Conservation (phyloP, 495 filamentous ascomycete genomes). For the Terfezia boudieri region DNA sequence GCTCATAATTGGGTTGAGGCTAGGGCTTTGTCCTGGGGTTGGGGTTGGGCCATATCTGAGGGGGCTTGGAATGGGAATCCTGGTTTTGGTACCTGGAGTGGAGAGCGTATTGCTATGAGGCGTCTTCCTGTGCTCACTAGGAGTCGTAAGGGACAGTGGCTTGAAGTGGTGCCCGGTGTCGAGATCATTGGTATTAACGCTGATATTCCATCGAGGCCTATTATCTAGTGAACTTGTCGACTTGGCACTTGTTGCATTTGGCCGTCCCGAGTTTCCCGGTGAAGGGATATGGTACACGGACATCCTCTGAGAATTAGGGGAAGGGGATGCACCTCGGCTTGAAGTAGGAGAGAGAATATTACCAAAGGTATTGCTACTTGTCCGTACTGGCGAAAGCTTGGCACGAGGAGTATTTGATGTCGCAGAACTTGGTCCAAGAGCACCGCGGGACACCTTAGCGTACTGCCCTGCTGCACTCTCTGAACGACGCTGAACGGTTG, state of each 20-base stretch:
- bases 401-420: not conserved
- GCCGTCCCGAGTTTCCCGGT: not conserved
- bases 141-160: slow-evolving; percentile 37
- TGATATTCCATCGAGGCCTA: slow-evolving; percentile 61
- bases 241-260: not conserved
- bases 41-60: slow-evolving; percentile 7
- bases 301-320: not conserved
- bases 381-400: not conserved
- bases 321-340: not conserved
- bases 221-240: slow-evolving; percentile 20
- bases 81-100: slow-evolving; percentile 4
- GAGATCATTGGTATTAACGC: slow-evolving; percentile 44
- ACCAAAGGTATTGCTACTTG: not conserved
- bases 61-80: slow-evolving; percentile 15
- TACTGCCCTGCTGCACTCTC: not conserved
- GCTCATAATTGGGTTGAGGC: not conserved
- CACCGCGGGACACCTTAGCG: not conserved
- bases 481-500: not conserved
- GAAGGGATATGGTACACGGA: not conserved
- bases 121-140: slow-evolving; percentile 37
- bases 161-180: slow-evolving; percentile 49
- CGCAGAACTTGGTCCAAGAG: not conserved
- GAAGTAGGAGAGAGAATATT: not conserved
- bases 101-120: slow-evolving; percentile 18
- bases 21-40: not conserved